These are phyloP conservation scores for Globisporangium recalcitrans DNA, from an alignment of 352 stramenopile species.

Conservation along the genomic window DNA sequence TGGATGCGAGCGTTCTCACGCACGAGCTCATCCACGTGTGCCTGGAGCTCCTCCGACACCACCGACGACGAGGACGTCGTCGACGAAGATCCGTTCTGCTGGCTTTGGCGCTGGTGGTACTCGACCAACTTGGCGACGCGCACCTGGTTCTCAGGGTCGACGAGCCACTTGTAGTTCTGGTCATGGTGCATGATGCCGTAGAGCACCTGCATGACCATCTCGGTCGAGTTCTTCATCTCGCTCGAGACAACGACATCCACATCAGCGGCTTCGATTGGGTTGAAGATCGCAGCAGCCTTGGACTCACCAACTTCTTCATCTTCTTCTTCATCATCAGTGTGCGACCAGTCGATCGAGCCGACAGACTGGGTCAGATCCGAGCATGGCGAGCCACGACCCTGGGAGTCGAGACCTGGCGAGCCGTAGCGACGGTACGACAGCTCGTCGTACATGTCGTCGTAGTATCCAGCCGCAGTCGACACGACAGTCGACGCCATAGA, in stretches of 20 bases:
- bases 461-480: conserved; percentile 36
- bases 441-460: conserved; percentile 62
- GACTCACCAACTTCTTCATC: conserved; percentile 8
- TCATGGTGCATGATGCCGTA: conserved; percentile 59
- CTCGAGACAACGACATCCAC: background rate
- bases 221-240: conserved; percentile 26
- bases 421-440: conserved; percentile 27
- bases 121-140: conserved; percentile 49
- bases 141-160: conserved; percentile 40
- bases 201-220: conserved; percentile 57
- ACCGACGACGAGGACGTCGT: conserved; percentile 1
- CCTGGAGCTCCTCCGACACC: conserved; percentile 38
- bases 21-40: conserved; percentile 51
- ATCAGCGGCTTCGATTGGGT: background rate
- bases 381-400: conserved; percentile 9
- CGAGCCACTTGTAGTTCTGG: conserved; percentile 49
- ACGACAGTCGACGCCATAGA: conserved; percentile 68
- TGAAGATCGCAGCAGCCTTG: background rate
- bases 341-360: conserved; percentile 42
- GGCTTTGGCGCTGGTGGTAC: conserved; percentile 36
- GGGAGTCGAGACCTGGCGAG: conserved; percentile 21
- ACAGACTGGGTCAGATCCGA: conserved; percentile 31
- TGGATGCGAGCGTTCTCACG: conserved; percentile 59
- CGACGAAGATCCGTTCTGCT: conserved; percentile 15
- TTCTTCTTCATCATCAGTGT: conserved; percentile 32